Evolutionary conservation across 2,329 filamentous ascomycete genomes (phyloP).

Genomic region (Clonostachys solani): DNA sequence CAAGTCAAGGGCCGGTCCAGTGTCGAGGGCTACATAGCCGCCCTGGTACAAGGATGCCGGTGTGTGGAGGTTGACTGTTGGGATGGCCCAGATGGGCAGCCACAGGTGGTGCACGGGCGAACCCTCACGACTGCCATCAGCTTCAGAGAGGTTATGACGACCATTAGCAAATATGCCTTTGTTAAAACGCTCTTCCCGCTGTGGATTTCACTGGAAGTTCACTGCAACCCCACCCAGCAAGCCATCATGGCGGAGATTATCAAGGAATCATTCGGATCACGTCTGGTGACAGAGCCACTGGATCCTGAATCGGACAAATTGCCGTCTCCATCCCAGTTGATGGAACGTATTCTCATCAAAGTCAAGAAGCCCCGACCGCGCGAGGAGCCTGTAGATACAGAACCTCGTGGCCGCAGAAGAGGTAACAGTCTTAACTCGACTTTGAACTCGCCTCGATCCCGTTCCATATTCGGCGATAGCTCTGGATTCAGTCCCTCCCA

Average conservation of each 20-base stretch:
- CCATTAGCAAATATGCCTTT: slow-evolving; percentile 94
- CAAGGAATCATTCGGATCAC: slow-evolving; percentile 76
- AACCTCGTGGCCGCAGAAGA: slow-evolving; percentile 41
- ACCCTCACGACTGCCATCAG: slow-evolving; percentile 85
- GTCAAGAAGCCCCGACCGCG: slow-evolving; percentile 70
- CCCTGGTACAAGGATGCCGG: slow-evolving; percentile 82
- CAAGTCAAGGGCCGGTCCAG: slow-evolving; percentile 89
- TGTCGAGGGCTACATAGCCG: slow-evolving; percentile 90
- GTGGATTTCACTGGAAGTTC: slow-evolving; percentile 93
- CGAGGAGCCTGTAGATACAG: slow-evolving; percentile 34
- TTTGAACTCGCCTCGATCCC: slow-evolving; percentile 36
- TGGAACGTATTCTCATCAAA: slow-evolving; percentile 83
- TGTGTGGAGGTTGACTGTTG: slow-evolving; percentile 98
- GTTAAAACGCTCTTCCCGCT: slow-evolving; percentile 81
- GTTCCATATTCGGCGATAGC: slow-evolving; percentile 52
- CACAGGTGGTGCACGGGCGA: slow-evolving; percentile 85
- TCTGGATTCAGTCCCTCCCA: slow-evolving; percentile 40
- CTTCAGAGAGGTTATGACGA: slow-evolving; percentile 87
- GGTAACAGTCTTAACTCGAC: slow-evolving; percentile 72
- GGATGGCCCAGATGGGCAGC: slow-evolving; percentile 85
- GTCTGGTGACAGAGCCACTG: slow-evolving; percentile 72
- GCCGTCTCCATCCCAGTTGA: slow-evolving; percentile 82
- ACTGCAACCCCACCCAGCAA: slow-evolving; percentile 83
- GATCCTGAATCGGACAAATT: slow-evolving; percentile 64
- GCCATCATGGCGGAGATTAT: slow-evolving; percentile 86